Evolutionary conservation across 495 filamentous ascomycete genomes (phyloP), one percentile per base, ranked within the genome.

Genomic region (Talaromyces trachyspermus): DNA sequence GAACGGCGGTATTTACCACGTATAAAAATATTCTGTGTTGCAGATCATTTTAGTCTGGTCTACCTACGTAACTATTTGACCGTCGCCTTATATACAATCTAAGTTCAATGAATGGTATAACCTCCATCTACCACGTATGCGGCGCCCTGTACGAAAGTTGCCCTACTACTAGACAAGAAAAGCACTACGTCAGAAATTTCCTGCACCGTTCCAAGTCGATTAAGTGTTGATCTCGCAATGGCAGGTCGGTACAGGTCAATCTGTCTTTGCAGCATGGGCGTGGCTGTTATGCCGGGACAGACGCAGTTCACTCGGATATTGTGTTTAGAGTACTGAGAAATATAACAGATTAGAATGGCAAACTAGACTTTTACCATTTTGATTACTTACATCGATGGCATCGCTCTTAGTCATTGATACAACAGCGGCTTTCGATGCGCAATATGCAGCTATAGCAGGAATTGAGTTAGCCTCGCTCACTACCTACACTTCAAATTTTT

Each of bases 311-410:
- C 65, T 20, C 74, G 52, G 30, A 78, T 75, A 0, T 57, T 56
- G 39, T 76, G 61, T 18, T 59, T 61, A 0, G 71, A 71, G 49
- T n/a, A n/a, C n/a, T n/a, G n/a, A n/a, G n/a, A n/a, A n/a, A n/a
- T n/a, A n/a, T n/a, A n/a, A n/a, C n/a, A n/a, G n/a, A n/a, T n/a
- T n/a, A n/a, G n/a, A n/a, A n/a, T n/a, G n/a, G n/a, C n/a, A n/a
- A n/a, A n/a, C n/a, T n/a, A n/a, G n/a, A n/a, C n/a, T n/a, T n/a
- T n/a, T n/a, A n/a, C n/a, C n/a, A n/a, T n/a, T n/a, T n/a, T n/a
- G n/a, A n/a, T n/a, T n/a, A n/a, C n/a, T n/a, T n/a, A 75, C 73
- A 49, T 77, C 74, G 23, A 77, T 75, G 2, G 72, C 72, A 51
- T 78, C 74, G 9, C 69, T 58, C 1, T 61, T 57, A 0, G 71